Conservation (phyloP, 805 yeast species). For the Vanderwaltozyma yarrowii region DNA sequence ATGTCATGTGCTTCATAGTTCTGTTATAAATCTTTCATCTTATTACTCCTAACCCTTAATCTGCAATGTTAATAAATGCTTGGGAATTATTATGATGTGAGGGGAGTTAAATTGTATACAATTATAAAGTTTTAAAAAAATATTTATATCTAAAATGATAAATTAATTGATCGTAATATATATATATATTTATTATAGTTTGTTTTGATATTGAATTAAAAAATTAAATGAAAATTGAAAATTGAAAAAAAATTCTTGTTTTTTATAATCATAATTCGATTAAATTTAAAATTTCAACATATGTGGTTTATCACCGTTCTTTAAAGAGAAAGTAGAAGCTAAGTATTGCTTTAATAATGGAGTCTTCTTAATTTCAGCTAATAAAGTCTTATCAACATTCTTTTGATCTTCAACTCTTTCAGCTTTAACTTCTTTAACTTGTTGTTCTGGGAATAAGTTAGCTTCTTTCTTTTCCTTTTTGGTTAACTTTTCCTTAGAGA, state of each 20-base stretch:
- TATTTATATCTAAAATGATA: too few species aligned
- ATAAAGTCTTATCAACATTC: constrained; percentile 82
- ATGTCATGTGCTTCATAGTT: too few species aligned
- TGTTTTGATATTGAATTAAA: background rate
- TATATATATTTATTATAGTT: background rate
- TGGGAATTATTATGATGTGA: background rate
- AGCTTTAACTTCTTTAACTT: constrained; percentile 79
- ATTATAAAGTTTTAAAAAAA: background rate
- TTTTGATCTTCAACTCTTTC: constrained; percentile 97
- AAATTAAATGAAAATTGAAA: background rate
- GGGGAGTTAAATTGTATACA: background rate
- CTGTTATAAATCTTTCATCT: too few species aligned
- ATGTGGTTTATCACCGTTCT: constrained; percentile 98
- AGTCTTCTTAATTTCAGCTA: constrained; percentile 92
- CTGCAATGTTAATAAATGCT: too few species aligned
- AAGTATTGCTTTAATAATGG: constrained; percentile 95
- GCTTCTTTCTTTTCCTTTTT: constrained; percentile 82
- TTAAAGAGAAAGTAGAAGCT: constrained; percentile 90
- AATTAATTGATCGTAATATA: background rate
- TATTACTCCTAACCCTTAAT: too few species aligned
- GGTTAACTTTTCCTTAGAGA: constrained; percentile 87
- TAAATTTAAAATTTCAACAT: constrained; percentile 75
- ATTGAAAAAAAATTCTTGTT: background rate
- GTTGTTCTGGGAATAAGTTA: constrained; percentile 76
- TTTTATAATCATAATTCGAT: background rate